phyloP scores from a whole-genome alignment of 1,284 basidiomycete species.

The Apiotrichum porosum region DNA sequence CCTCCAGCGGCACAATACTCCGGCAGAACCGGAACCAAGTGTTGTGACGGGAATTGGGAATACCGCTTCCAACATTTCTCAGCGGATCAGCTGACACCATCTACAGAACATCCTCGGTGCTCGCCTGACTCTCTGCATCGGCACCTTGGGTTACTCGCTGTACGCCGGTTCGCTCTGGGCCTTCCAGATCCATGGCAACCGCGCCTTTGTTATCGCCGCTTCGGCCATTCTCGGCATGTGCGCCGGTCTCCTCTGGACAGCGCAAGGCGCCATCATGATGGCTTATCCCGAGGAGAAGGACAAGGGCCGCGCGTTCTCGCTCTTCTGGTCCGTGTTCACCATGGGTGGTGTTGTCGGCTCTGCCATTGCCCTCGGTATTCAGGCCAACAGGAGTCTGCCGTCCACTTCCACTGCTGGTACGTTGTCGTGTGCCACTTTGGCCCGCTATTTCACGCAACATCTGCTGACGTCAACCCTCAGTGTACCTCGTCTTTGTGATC shows the following conservation, averaged over 20 bases:
- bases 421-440: no score
- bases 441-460: no score
- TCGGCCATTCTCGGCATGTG: conserved; percentile 49
- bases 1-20: no score
- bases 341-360: conserved; percentile 50
- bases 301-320: conserved; percentile 49
- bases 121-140: conserved; percentile 49
- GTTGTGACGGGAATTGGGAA: no score
- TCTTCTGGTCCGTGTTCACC: conserved; percentile 53
- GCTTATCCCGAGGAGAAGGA: conserved; percentile 50
- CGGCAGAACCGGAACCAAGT: no score
- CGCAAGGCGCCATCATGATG: conserved; percentile 52
- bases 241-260: conserved; percentile 36
- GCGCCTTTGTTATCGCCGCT: conserved; percentile 47
- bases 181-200: conserved; percentile 9
- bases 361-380: conserved; percentile 49
- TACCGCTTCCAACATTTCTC: no score
- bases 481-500: conserved; percentile 44
- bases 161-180: conserved; percentile 34
- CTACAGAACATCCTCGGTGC: conserved; percentile 48
- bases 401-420: no score
- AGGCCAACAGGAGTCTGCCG: no score
- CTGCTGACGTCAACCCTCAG: no score
- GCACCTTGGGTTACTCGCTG: conserved; percentile 43
- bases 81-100: no score